Base-by-base conservation (phyloP, 768 basidiomycete genomes). In the Leccinum variicolor region DNA sequence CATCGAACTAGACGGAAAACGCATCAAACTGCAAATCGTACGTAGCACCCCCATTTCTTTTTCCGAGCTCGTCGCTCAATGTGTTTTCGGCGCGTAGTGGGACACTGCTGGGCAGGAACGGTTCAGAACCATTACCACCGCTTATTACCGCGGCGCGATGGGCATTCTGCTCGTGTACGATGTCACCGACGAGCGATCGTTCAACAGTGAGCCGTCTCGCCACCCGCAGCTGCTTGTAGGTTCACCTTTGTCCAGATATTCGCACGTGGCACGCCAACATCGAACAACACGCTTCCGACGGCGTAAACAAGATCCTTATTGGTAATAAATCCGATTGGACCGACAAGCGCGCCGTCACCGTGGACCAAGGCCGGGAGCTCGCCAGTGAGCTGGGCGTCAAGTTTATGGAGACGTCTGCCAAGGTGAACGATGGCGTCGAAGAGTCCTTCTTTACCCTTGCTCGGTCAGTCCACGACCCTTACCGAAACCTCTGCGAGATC, bases 321-420 rank as follows among this genome's bases (percentile, higher is more conserved):
- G 97, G 97, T 39, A 99, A 99, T 80, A 99, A 99, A 75, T 98
- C 91, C 46, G 97, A 99, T 74, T 97, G 95, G 94, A 86, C 87
- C 55, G 96, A 98, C 75, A 98, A 97, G 79, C 86, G 89, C 63
- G 89, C 87, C 14, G 92, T 99, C 56, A 87, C 92, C 5, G 87
- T 90, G 72, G 90, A 93, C 68, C 92, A 94, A 76, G 96, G 97
- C 43, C 87, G 87, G 57, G 90, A 90, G 66, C 84, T 99, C 46
- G 97, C 97, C 5, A 80, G 89, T 54, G 94, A 98, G 73, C 84
- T 98, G 29, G 94, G 92, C n/a, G 83, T 99, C 73, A 87, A 83
- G 72, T 99, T 98, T 74, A 89, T 98, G 83, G 97, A 98, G 78
- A 99, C 97, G 15, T 93, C 90, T 17, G 97, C 97, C 39, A 98